These are phyloP conservation scores for Schizosaccharomyces versatilis DNA, from an alignment of 1,139 yeast genomes.

Conservation along the genomic window DNA sequence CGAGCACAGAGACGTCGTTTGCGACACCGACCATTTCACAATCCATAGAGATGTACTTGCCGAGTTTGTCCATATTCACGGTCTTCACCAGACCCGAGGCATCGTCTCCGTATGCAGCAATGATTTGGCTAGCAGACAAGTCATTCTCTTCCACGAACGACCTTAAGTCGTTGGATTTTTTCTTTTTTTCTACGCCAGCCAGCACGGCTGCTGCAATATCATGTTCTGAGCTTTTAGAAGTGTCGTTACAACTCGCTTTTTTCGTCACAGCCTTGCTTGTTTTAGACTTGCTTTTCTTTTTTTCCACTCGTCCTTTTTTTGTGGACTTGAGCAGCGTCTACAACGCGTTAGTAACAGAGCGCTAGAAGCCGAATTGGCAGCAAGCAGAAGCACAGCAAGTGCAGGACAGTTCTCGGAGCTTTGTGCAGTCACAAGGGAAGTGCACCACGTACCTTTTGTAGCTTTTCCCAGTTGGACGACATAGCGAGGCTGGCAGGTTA, in stretches of 20 bases:
- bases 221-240: background rate
- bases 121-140: background rate
- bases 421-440: too few relatives aligned
- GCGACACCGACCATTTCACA: slow-evolving; percentile 93
- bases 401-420: too few relatives aligned
- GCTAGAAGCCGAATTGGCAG: too few relatives aligned
- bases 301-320: background rate
- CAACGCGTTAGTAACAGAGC: too few relatives aligned
- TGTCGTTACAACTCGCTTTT: background rate
- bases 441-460: background rate
- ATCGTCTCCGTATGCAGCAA: background rate
- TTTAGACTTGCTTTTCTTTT: background rate
- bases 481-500: background rate
- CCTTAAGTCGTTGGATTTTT: background rate
- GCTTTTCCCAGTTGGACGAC: slow-evolving; percentile 2
- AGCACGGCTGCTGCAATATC: background rate
- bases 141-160: background rate
- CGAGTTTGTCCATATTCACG: slow-evolving; percentile 18
- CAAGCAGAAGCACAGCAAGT: too few relatives aligned
- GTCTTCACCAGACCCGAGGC: background rate
- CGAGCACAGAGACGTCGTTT: slow-evolving; percentile 55
- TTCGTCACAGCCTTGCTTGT: too few relatives aligned
- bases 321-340: background rate
- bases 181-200: background rate
- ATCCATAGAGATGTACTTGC: slow-evolving; percentile 63